phyloP scores from a whole-genome alignment of 1,284 basidiomycete genomes.

The Gomphus sp. region DNA sequence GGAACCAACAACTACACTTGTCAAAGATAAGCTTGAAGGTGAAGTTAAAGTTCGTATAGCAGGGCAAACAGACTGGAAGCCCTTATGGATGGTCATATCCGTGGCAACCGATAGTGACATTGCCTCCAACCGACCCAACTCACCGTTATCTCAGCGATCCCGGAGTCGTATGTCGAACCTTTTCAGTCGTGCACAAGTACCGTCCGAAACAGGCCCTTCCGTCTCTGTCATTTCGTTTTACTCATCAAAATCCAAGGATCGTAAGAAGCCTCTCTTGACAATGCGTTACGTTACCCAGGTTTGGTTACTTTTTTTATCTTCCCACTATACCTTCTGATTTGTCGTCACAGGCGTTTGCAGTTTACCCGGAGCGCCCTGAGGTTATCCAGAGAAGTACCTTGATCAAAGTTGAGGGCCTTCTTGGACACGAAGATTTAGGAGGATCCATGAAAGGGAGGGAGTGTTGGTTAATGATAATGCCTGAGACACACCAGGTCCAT shows the following conservation, averaged over 20 bases:
- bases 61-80: constrained; percentile 94
- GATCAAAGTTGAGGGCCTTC: constrained; percentile 78
- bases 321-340: neutral
- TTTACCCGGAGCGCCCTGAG: constrained; percentile 93
- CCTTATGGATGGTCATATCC: constrained; percentile 78
- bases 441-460: constrained; percentile 53
- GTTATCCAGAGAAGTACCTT: constrained; percentile 80
- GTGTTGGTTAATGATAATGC: constrained; percentile 85
- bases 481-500: constrained; percentile 39
- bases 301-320: neutral
- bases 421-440: constrained; percentile 70
- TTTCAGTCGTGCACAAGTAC: constrained; percentile 37
- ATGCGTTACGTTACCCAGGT: constrained; percentile 46
- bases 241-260: constrained; percentile 58
- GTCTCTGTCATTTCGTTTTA: constrained; percentile 52
- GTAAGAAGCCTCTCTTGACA: constrained; percentile 54
- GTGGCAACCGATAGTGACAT: constrained; percentile 27
- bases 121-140: constrained; percentile 16
- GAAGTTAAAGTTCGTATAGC: constrained; percentile 90
- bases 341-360: constrained; percentile 54
- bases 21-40: constrained; percentile 78
- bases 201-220: constrained; percentile 21
- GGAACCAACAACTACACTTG: constrained; percentile 56
- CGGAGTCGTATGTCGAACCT: constrained; percentile 66
- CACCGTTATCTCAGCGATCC: constrained; percentile 17